These are phyloP conservation scores for Crataegus laevigata DNA, from an alignment of 306 rosid species.

Conservation along the genomic window DNA sequence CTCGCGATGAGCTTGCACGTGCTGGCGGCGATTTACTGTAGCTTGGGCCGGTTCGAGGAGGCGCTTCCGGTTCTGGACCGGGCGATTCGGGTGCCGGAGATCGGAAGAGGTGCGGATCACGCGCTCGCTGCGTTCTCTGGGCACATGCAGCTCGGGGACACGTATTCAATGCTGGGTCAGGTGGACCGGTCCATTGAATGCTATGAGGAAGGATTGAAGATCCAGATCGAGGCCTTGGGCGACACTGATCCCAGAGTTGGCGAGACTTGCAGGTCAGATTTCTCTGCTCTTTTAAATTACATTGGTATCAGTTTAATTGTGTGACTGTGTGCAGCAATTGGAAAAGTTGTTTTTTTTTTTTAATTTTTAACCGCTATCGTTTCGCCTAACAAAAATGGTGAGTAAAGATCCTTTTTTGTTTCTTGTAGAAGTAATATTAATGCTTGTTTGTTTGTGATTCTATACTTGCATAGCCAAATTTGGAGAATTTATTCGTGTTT, in stretches of 20 bases:
- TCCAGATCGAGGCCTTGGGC: slow-evolving; percentile 90
- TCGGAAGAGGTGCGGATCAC: slow-evolving; percentile 63
- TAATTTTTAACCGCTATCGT: too few relatives aligned
- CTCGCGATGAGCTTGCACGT: slow-evolving; percentile 96
- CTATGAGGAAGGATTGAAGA: slow-evolving; percentile 84
- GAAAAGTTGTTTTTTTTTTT: neutral
- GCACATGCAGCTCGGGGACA: slow-evolving; percentile 89
- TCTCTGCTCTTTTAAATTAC: neutral
- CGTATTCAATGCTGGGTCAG: slow-evolving; percentile 91
- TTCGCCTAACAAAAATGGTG: neutral
- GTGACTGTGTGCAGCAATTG: neutral
- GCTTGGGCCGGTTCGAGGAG: slow-evolving; percentile 87
- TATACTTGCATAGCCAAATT: neutral
- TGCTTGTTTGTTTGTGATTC: neutral
- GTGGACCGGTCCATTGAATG: slow-evolving; percentile 71
- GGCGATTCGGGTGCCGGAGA: slow-evolving; percentile 74
- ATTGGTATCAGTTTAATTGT: neutral
- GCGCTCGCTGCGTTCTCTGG: slow-evolving; percentile 97
- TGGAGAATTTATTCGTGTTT: neutral
- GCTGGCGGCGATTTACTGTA: slow-evolving; percentile 86
- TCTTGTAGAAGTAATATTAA: neutral
- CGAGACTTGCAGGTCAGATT: slow-evolving; percentile 75
- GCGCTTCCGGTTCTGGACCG: slow-evolving; percentile 89
- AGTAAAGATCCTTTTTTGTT: neutral
- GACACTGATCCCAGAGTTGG: slow-evolving; percentile 96